A percentile compares a stretch with the other conserved stretches of the same genome.
Conservation (phyloP, 768 basidiomycete genomes). For the Chalciporus chontae region DNA sequence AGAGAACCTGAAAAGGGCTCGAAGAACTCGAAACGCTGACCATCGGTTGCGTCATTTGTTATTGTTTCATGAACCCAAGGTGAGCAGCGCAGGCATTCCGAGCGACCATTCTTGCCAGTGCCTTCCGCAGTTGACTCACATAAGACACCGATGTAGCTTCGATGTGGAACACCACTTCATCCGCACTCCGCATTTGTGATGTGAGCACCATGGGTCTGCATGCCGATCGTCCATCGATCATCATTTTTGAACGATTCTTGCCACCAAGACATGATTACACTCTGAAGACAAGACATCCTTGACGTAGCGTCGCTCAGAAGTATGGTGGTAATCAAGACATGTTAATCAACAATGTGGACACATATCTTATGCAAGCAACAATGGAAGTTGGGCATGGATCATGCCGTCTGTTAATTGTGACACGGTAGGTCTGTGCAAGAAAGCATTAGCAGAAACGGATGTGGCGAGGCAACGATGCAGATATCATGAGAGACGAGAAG, state of each 20-base stretch:
- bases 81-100: neutral
- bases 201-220: neutral
- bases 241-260: neutral
- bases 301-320: neutral
- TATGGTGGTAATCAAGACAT: constrained; percentile 2
- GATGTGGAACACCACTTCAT: neutral
- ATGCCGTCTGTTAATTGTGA: constrained; percentile 2
- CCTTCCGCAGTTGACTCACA: neutral
- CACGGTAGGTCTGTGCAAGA: constrained; percentile 17
- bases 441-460: constrained; percentile 6
- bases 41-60: neutral
- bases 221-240: neutral
- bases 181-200: constrained; percentile 1
- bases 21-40: constrained; percentile 20
- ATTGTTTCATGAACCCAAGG: neutral
- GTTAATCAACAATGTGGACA: constrained; percentile 3
- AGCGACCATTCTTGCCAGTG: neutral
- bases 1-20: constrained; percentile 21
- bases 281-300: neutral
- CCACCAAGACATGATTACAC: neutral
- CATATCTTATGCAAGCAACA: constrained; percentile 21
- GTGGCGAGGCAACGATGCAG: constrained; percentile 16
- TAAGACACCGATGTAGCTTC: neutral
- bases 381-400: constrained; percentile 17
- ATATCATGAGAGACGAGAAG: constrained; percentile 9